phyloP scores from a whole-genome alignment of 2,329 filamentous ascomycete species.

The Cladosporium sp. region DNA sequence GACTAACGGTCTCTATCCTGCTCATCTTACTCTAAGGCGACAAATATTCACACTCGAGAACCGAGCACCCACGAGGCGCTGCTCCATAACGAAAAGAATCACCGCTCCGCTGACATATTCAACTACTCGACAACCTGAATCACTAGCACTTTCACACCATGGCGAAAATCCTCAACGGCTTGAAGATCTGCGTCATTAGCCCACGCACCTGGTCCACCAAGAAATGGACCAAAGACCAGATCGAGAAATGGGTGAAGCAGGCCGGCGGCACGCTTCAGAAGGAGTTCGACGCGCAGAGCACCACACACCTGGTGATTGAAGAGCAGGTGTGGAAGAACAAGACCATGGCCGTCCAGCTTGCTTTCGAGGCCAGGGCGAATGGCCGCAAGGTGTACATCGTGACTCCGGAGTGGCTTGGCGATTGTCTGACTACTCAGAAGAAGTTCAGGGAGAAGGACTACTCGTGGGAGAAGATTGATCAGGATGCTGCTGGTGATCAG shows the following conservation, averaged over 20 bases:
- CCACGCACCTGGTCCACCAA: not conserved
- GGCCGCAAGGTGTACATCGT: conserved; percentile 37
- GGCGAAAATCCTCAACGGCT: conserved; percentile 19
- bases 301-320: conserved; percentile 74
- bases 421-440: conserved; percentile 43
- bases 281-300: conserved; percentile 30
- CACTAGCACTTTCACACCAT: not conserved
- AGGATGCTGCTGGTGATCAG: conserved; percentile 27
- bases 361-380: conserved; percentile 13
- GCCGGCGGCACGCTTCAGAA: conserved; percentile 62
- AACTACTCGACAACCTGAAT: not conserved
- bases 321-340: conserved; percentile 59
- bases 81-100: not conserved
- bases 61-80: not conserved
- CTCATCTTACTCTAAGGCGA: not conserved
- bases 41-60: not conserved
- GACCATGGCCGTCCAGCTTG: not conserved
- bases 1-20: not conserved
- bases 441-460: conserved; percentile 39
- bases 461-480: conserved; percentile 31
- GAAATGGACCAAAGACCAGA: conserved; percentile 24
- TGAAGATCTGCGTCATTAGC: conserved; percentile 20
- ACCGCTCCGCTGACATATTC: not conserved
- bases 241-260: conserved; percentile 64
- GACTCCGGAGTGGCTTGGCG: conserved; percentile 49